Evolutionary conservation across 2,329 filamentous ascomycete species (phyloP).

Genomic region (Aureobasidium pullulans): DNA sequence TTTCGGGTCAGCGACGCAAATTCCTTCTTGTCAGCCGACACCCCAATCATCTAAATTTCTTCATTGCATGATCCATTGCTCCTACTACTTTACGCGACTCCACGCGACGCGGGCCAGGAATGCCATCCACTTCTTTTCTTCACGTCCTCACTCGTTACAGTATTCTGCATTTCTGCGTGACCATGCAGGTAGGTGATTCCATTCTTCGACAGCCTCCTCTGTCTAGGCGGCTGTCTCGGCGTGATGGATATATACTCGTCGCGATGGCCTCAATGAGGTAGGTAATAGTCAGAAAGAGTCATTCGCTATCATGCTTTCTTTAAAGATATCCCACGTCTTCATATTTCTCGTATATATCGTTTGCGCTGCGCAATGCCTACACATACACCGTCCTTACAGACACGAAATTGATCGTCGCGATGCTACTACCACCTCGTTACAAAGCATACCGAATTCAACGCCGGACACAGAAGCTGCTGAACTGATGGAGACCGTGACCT

Average conservation of each 20-base stretch:
- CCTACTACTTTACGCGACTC: constrained; percentile 2
- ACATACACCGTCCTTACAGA: constrained; percentile 5
- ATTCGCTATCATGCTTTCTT: not conserved
- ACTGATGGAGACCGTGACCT: not conserved
- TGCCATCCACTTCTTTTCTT: constrained; percentile 3
- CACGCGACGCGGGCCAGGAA: constrained; percentile 12
- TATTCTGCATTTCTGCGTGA: constrained; percentile 13
- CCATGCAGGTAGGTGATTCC: not conserved
- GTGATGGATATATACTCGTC: not conserved
- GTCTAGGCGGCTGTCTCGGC: not conserved
- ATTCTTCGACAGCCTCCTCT: constrained; percentile 14
- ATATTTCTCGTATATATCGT: not conserved
- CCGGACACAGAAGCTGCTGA: not conserved
- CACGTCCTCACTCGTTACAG: constrained; percentile 1
- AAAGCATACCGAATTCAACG: not conserved
- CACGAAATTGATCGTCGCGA: not conserved
- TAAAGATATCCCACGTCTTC: not conserved
- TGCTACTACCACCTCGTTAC: not conserved
- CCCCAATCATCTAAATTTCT: not conserved
- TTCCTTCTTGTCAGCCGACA: constrained; percentile 10
- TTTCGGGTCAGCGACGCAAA: not conserved
- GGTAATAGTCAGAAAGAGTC: not conserved
- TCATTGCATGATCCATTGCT: not conserved
- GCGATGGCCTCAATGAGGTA: not conserved
- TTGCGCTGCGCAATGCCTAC: not conserved